A percentile compares a stretch with the other conserved stretches of the same genome.
These are phyloP conservation scores for Nephelium lappaceum DNA, from an alignment of 345 rosid species.

Conservation along the genomic window DNA sequence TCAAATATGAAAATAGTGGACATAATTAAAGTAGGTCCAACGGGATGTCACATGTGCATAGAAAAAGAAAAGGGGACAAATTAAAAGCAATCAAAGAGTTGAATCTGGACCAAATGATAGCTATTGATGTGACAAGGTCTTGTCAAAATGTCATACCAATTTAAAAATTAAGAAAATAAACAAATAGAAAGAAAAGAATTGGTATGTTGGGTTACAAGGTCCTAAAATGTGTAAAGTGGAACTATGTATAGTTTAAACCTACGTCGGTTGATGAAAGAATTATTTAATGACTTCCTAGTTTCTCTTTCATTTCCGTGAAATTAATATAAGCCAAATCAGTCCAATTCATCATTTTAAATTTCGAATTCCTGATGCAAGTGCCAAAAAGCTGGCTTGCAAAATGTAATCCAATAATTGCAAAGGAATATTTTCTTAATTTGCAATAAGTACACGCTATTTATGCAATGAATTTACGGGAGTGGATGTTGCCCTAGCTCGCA, in stretches of 20 bases:
- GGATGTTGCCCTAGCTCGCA: not conserved
- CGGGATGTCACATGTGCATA: slow-evolving; percentile 6
- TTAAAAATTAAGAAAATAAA: not conserved
- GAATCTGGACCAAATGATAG: no score
- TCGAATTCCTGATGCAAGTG: not conserved
- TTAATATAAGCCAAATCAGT: not conserved
- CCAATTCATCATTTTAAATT: not conserved
- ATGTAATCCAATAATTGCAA: not conserved
- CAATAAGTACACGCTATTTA: no score
- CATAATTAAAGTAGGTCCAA: not conserved
- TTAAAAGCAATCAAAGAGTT: not conserved
- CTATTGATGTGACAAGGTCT: not conserved
- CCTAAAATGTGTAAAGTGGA: no score
- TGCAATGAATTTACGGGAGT: not conserved
- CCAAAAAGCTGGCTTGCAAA: not conserved
- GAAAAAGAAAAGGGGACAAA: not conserved
- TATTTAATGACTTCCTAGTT: no score
- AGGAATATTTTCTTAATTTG: not conserved
- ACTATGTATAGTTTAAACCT: no score
- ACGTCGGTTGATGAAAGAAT: no score
- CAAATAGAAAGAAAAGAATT: not conserved
- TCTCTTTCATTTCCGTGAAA: not conserved
- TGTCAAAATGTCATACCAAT: not conserved
- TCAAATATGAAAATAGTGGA: no score
- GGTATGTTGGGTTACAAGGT: not conserved